Percentiles rank a stretch among this genome's conserved stretches.
These are phyloP conservation scores for Grigorovia transvaalensis DNA, from an alignment of 805 yeast species.

Conservation along the genomic window DNA sequence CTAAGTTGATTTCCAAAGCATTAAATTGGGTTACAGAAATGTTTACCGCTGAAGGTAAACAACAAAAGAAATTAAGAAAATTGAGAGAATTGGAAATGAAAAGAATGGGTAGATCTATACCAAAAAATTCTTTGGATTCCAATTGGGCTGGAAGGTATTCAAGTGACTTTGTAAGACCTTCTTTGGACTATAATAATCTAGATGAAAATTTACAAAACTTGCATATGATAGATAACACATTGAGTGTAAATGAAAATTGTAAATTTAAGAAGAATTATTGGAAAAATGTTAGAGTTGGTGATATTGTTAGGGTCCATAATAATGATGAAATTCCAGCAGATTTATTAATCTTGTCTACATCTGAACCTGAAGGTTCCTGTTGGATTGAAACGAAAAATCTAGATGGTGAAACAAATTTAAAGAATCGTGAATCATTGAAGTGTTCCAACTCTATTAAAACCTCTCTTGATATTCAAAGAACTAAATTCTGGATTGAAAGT, in stretches of 20 bases:
- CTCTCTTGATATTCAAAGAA: slow-evolving; percentile 38
- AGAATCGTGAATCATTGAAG: slow-evolving; percentile 63
- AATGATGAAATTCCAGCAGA: slow-evolving; percentile 81
- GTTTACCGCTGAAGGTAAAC: slow-evolving; percentile 29
- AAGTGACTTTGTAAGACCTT: slow-evolving; percentile 19
- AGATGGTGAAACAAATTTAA: slow-evolving; percentile 74
- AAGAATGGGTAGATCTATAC: slow-evolving; percentile 12
- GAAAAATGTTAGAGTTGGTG: slow-evolving; percentile 69
- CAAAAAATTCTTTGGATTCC: slow-evolving; percentile 33
- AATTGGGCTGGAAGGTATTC: slow-evolving; percentile 23
- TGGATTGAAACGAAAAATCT: slow-evolving; percentile 73
- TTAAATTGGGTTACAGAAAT: slow-evolving; percentile 19
- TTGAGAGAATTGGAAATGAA: slow-evolving; percentile 4
- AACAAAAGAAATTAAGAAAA: slow-evolving; percentile 16
- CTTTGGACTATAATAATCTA: slow-evolving; percentile 29
- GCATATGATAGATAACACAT: slow-evolving; percentile 48
- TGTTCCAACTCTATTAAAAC: slow-evolving; percentile 43
- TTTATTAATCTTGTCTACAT: slow-evolving; percentile 49
- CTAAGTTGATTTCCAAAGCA: slow-evolving; percentile 23
- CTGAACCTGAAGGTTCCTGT: slow-evolving; percentile 60
- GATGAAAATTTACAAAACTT: slow-evolving; percentile 37
- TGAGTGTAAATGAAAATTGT: slow-evolving; percentile 31
- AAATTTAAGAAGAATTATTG: slow-evolving; percentile 36
- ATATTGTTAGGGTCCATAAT: slow-evolving; percentile 55
- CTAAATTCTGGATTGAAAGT: slow-evolving; percentile 58